Evolutionary conservation across 176 grass and related monocot genomes (phyloP).

Genomic region (Oryza meyeriana): DNA sequence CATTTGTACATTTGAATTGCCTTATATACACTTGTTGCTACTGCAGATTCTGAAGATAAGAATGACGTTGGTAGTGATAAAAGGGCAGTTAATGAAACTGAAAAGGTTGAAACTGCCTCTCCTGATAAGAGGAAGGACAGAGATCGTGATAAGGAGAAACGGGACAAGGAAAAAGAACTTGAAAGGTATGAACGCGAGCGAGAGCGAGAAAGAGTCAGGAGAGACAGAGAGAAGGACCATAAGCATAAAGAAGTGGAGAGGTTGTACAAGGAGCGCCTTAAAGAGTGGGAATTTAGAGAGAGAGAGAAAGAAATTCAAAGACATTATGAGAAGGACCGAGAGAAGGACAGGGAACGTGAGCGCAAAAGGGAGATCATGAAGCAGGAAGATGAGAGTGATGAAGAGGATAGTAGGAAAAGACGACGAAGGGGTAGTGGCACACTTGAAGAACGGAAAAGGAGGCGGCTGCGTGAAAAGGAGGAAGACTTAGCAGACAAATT

Average conservation of each 20-base stretch:
- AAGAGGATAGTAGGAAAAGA: constrained; percentile 89
- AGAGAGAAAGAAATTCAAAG: constrained; percentile 89
- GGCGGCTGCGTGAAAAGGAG: constrained; percentile 81
- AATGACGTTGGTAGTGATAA: constrained; percentile 59
- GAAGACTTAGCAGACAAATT: constrained; percentile 79
- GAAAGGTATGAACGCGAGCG: constrained; percentile 80
- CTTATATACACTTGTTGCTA: constrained; percentile 13
- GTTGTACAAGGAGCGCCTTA: constrained; percentile 65
- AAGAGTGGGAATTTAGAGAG: constrained; percentile 95
- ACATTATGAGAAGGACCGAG: constrained; percentile 68
- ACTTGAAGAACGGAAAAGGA: constrained; percentile 74
- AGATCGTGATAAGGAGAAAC: constrained; percentile 67
- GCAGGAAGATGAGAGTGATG: constrained; percentile 92
- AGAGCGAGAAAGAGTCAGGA: constrained; percentile 79
- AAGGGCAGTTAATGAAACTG: constrained; percentile 58
- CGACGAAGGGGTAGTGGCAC: constrained; percentile 54
- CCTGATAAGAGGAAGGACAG: constrained; percentile 73
- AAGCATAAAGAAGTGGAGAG: constrained; percentile 77
- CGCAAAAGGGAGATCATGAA: constrained; percentile 77
- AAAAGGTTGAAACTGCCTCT: constrained; percentile 63
- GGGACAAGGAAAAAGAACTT: constrained; percentile 71
- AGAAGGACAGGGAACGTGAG: constrained; percentile 80
- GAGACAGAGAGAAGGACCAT: constrained; percentile 84
- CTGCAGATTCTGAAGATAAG: constrained; percentile 72
- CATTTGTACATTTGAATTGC: constrained; percentile 20